Conservation (phyloP, 768 basidiomycete species). For the Pleurotus tuber-regium region DNA sequence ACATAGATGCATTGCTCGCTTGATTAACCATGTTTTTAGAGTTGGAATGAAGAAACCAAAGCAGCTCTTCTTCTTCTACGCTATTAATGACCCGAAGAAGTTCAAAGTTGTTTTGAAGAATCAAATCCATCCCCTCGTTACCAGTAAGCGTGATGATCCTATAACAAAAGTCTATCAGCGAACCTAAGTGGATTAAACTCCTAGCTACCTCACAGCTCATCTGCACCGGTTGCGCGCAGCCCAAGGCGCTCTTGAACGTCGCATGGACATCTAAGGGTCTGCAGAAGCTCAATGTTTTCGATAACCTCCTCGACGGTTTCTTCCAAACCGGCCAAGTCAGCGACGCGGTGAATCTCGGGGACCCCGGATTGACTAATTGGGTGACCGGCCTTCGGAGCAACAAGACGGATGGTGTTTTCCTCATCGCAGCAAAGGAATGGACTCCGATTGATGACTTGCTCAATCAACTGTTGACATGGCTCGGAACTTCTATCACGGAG, state of each 20-base stretch:
- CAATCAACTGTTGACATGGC: constrained; percentile 6
- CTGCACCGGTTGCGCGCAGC: constrained; percentile 10
- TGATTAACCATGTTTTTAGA: constrained; percentile 3
- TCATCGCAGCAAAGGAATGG: constrained; percentile 17
- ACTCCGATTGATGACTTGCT: constrained; percentile 11
- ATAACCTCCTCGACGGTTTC: constrained; percentile 11
- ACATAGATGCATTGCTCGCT: too few relatives aligned
- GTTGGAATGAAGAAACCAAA: constrained; percentile 22
- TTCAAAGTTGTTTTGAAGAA: constrained; percentile 18
- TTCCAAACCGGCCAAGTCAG: constrained; percentile 15
- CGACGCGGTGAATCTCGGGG: constrained; percentile 11
- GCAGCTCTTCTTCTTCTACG: constrained; percentile 23
- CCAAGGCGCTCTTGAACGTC: constrained; percentile 20
- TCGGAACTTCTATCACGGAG: constrained; percentile 13
- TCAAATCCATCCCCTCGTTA: constrained; percentile 1
- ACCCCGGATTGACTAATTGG: constrained; percentile 17
- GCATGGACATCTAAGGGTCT: constrained; percentile 21
- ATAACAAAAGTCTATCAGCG: constrained; percentile 1
- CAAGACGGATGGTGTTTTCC: constrained; percentile 18
- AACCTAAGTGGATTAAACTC: constrained; percentile 10
- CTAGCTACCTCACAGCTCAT: constrained; percentile 17
- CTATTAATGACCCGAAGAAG: constrained; percentile 14
- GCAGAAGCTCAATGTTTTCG: constrained; percentile 11
- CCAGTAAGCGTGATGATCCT: neutral
- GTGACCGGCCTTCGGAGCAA: constrained; percentile 12